Evolutionary conservation across 2,329 filamentous ascomycete species (phyloP).

Genomic region (Blastomyces silverae): DNA sequence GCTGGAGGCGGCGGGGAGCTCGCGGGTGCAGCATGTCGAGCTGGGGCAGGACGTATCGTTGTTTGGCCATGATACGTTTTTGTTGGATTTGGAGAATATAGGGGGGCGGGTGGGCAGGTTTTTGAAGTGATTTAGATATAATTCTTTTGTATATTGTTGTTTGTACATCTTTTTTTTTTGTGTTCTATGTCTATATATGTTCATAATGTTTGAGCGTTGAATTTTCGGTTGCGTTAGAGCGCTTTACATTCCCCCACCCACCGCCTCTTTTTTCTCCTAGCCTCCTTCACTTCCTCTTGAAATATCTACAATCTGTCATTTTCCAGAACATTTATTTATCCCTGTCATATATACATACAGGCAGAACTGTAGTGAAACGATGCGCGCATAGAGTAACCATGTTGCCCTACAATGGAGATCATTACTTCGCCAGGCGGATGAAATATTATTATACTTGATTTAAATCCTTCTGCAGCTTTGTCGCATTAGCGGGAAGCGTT

Average conservation of each 20-base stretch:
- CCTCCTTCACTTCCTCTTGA: neutral
- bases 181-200: neutral
- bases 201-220: neutral
- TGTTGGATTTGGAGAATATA: conserved; percentile 86
- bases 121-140: conserved; percentile 52
- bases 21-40: conserved; percentile 77
- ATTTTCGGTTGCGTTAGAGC: neutral
- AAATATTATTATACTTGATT: neutral
- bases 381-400: no score
- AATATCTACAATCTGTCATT: neutral
- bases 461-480: neutral
- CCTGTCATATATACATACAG: neutral
- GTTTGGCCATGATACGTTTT: conserved; percentile 94
- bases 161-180: conserved; percentile 10
- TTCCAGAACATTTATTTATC: neutral
- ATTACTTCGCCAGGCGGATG: neutral
- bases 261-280: neutral
- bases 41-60: conserved; percentile 88
- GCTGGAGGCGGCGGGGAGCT: conserved; percentile 68
- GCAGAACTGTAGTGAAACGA: neutral
- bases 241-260: neutral
- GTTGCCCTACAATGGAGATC: neutral
- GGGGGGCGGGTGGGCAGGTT: conserved; percentile 78
- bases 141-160: neutral
- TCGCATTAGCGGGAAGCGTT: no score